A percentile compares a stretch with the other conserved stretches of the same genome.
Evolutionary conservation across 2,329 filamentous ascomycete species (phyloP).

Genomic region (Pseudopithomyces maydicus): DNA sequence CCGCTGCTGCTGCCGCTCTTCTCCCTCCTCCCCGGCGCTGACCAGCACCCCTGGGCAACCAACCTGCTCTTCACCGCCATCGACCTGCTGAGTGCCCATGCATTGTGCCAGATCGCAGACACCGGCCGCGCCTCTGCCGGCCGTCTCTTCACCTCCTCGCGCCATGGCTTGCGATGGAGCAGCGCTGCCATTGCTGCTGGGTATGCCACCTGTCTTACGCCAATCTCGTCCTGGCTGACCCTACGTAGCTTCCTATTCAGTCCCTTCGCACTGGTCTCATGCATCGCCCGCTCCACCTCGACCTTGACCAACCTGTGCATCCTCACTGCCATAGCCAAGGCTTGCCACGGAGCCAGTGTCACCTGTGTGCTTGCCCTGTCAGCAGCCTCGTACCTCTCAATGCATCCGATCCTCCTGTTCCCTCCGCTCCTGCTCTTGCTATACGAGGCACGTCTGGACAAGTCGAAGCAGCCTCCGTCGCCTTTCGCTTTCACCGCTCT

Average conservation of each 20-base stretch:
- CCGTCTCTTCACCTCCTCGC: constrained; percentile 76
- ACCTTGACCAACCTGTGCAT: constrained; percentile 90
- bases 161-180: constrained; percentile 75
- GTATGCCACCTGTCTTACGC: constrained; percentile 51
- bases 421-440: constrained; percentile 81
- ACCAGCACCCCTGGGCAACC: constrained; percentile 71
- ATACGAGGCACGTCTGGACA: constrained; percentile 54
- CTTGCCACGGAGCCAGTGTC: constrained; percentile 71
- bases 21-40: constrained; percentile 77
- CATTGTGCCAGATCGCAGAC: constrained; percentile 77
- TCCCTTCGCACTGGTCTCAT: constrained; percentile 89
- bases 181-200: constrained; percentile 77
- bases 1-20: constrained; percentile 91
- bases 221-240: constrained; percentile 18
- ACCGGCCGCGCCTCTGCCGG: constrained; percentile 79
- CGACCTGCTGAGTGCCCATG: constrained; percentile 81
- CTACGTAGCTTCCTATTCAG: constrained; percentile 83
- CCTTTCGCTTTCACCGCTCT: constrained; percentile 58
- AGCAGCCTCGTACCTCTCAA: constrained; percentile 86
- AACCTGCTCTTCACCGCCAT: constrained; percentile 79
- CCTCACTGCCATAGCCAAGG: constrained; percentile 80
- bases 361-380: constrained; percentile 84
- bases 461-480: constrained; percentile 33
- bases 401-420: constrained; percentile 88
- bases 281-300: constrained; percentile 85